Conservation (phyloP, 345 rosid genomes). For the Arabidopsis suecica region DNA sequence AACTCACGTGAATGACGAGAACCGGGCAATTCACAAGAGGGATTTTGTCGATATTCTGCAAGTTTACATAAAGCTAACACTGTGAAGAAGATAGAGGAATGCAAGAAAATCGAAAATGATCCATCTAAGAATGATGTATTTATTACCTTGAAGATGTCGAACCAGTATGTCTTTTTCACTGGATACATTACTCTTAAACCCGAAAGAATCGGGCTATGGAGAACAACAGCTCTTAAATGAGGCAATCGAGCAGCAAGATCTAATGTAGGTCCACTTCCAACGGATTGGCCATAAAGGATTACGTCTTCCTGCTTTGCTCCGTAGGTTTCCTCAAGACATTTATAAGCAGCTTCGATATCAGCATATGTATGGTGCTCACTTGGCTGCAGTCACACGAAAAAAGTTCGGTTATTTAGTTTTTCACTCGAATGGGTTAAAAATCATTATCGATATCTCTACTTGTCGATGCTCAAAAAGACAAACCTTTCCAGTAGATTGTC, state of each 20-base stretch:
- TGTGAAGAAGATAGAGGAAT: constrained; percentile 1
- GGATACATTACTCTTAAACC: constrained; percentile 99
- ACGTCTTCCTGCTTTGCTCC: constrained; percentile 88
- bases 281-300: constrained; percentile 96
- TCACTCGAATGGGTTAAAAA: background rate
- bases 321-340: constrained; percentile 92
- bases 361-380: constrained; percentile 98
- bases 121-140: constrained; percentile 1
- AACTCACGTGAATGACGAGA: constrained; percentile 92
- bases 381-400: constrained; percentile 64
- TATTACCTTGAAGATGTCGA: constrained; percentile 93
- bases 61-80: constrained; percentile 14
- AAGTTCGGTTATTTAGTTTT: constrained; percentile 28
- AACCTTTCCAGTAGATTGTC: constrained; percentile 98
- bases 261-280: constrained; percentile 98
- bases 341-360: constrained; percentile 94
- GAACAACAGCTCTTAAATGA: constrained; percentile 79
- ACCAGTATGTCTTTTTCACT: constrained; percentile 96
- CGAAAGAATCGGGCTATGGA: constrained; percentile 96
- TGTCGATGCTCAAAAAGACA: constrained; percentile 26
- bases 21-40: constrained; percentile 92
- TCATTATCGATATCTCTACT: background rate
- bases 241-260: constrained; percentile 87
- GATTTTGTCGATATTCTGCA: constrained; percentile 97
- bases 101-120: background rate